Evolutionary conservation across 2,329 filamentous ascomycete genomes (phyloP).

Genomic region (Aspergillus candidus): DNA sequence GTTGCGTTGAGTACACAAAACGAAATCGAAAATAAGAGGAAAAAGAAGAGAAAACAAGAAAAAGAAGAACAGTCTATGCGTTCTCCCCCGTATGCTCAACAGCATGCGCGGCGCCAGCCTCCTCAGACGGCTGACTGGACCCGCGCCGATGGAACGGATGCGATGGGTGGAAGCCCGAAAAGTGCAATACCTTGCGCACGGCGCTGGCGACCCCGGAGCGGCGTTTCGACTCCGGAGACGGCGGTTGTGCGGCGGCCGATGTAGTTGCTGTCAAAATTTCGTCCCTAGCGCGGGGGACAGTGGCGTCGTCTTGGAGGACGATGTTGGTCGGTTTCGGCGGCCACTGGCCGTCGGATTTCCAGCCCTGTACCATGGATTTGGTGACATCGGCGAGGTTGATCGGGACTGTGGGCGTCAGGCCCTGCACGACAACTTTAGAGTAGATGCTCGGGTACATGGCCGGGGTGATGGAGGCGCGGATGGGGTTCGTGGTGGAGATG

Average conservation of each 20-base stretch:
- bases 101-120: neutral
- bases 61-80: too few relatives aligned
- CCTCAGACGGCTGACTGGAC: slow-evolving; percentile 16
- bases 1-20: too few relatives aligned
- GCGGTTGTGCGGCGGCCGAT: slow-evolving; percentile 4
- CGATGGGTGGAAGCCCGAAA: slow-evolving; percentile 24
- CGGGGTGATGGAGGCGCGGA: slow-evolving; percentile 70
- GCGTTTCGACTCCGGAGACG: slow-evolving; percentile 20
- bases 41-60: too few relatives aligned
- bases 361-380: slow-evolving; percentile 74
- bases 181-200: slow-evolving; percentile 37
- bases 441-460: slow-evolving; percentile 76
- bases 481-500: slow-evolving; percentile 65
- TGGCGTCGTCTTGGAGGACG: slow-evolving; percentile 25
- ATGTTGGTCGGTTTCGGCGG: slow-evolving; percentile 55
- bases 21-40: too few relatives aligned
- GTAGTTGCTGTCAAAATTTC: neutral
- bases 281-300: slow-evolving; percentile 16
- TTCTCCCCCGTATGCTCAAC: neutral
- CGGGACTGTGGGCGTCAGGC: slow-evolving; percentile 75
- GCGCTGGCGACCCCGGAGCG: slow-evolving; percentile 34
- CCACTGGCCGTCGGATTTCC: slow-evolving; percentile 93
- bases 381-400: slow-evolving; percentile 81
- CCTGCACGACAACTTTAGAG: slow-evolving; percentile 77
- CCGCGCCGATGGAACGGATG: slow-evolving; percentile 36